Percentiles rank a stretch among this genome's conserved stretches.
phyloP scores from a whole-genome alignment of 495 filamentous ascomycete genomes.

The Penicillium cinerascens region DNA sequence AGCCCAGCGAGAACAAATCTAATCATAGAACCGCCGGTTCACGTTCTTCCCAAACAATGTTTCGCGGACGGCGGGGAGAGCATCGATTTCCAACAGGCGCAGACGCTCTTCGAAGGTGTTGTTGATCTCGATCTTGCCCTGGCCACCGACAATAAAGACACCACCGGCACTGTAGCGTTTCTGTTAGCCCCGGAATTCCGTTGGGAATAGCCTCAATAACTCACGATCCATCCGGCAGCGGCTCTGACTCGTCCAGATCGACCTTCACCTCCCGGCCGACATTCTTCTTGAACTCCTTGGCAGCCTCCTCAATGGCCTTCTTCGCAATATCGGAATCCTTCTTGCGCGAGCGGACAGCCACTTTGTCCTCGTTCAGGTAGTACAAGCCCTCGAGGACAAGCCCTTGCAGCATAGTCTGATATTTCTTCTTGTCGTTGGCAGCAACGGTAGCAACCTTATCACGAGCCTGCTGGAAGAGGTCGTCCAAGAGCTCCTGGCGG shows the following conservation, averaged over 20 bases:
- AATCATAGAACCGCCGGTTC: conserved; percentile 93
- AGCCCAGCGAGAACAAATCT: conserved; percentile 18
- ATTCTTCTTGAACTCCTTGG: conserved; percentile 75
- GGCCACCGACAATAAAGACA: conserved; percentile 70
- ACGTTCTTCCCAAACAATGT: conserved; percentile 87
- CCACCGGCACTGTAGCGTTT: conserved; percentile 69
- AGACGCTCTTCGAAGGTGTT: conserved; percentile 95
- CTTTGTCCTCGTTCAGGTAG: conserved; percentile 73
- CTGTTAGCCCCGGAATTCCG: conserved; percentile 1
- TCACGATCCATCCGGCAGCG: conserved; percentile 81
- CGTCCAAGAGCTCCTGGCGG: conserved; percentile 85
- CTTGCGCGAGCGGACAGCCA: conserved; percentile 71
- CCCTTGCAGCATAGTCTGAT: conserved; percentile 69
- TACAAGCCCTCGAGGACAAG: conserved; percentile 89
- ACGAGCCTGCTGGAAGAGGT: conserved; percentile 79
- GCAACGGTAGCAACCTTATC: conserved; percentile 60
- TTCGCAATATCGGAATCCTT: conserved; percentile 68
- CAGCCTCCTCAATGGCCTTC: conserved; percentile 71
- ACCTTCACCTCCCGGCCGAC: conserved; percentile 60
- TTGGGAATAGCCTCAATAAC: conserved; percentile 31
- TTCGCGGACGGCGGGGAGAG: conserved; percentile 78
- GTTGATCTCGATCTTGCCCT: conserved; percentile 96
- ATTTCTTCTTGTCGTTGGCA: conserved; percentile 64
- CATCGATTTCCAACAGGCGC: conserved; percentile 75
- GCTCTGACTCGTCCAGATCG: conserved; percentile 73